A percentile compares a stretch with the other conserved stretches of the same genome.
phyloP scores from a whole-genome alignment of 1,139 yeast genomes.

The Pneumocystis sp. region DNA sequence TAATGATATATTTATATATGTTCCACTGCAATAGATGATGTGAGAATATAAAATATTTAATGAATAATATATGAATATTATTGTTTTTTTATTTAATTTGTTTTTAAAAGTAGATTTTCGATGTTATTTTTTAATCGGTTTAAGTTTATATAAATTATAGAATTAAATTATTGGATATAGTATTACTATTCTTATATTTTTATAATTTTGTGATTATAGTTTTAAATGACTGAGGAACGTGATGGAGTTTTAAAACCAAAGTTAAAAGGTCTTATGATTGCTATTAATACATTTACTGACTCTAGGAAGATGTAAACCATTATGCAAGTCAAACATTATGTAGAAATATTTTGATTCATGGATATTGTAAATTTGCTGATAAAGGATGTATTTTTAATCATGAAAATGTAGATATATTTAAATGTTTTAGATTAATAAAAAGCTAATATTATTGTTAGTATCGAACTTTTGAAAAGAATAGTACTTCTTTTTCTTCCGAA shows the following conservation, averaged over 20 bases:
- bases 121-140: not conserved
- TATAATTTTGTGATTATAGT: not conserved
- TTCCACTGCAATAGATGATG: not conserved
- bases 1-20: not conserved
- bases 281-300: not conserved
- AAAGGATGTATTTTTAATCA: slow-evolving; percentile 82
- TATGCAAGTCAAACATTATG: slow-evolving; percentile 33
- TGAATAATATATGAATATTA: too few relatives aligned
- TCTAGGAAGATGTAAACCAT: not conserved
- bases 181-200: not conserved
- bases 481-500: not conserved
- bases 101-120: too few relatives aligned
- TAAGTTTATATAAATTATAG: not conserved
- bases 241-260: not conserved
- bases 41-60: too few relatives aligned
- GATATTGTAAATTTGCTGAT: slow-evolving; percentile 76
- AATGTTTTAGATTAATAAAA: not conserved
- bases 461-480: not conserved
- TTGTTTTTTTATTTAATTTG: not conserved
- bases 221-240: not conserved
- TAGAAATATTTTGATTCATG: slow-evolving; percentile 71
- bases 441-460: not conserved
- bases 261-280: not conserved
- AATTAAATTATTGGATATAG: not conserved
- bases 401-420: slow-evolving; percentile 21